Percentiles rank a stretch among this genome's conserved stretches.
Evolutionary conservation across 768 basidiomycete genomes (phyloP).

Genomic region (Boletus eberwhitei): DNA sequence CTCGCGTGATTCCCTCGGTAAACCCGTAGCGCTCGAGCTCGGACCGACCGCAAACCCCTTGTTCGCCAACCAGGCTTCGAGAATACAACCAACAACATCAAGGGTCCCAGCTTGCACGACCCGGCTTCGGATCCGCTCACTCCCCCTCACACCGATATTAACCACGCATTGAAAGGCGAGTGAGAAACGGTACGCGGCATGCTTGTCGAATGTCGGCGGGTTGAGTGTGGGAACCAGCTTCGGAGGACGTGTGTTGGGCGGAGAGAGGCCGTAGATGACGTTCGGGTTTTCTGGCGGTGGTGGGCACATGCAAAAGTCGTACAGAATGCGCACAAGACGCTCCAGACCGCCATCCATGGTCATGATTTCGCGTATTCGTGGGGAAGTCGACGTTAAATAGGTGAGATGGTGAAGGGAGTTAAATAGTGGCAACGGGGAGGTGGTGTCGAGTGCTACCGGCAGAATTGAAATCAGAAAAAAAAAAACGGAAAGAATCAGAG

Average conservation of each 20-base stretch:
- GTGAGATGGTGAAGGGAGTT: conserved; percentile 95
- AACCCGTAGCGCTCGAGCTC: conserved; percentile 69
- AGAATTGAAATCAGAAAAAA: conserved; percentile 4
- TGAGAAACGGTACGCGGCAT: conserved; percentile 83
- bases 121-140: conserved; percentile 82
- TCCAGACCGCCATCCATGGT: conserved; percentile 97
- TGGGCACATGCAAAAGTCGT: conserved; percentile 81
- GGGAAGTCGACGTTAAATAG: conserved; percentile 95
- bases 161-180: conserved; percentile 96
- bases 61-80: conserved; percentile 89
- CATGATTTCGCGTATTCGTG: conserved; percentile 97
- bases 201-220: conserved; percentile 70
- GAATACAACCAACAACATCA: conserved; percentile 88
- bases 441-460: conserved; percentile 47
- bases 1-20: conserved; percentile 72
- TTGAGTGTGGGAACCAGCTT: conserved; percentile 61
- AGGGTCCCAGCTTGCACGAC: conserved; percentile 94
- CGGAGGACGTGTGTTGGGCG: conserved; percentile 55
- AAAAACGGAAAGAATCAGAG: background rate
- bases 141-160: conserved; percentile 96
- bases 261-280: conserved; percentile 72
- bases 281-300: conserved; percentile 79
- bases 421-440: conserved; percentile 66
- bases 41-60: conserved; percentile 87
- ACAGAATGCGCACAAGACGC: conserved; percentile 87